Percentiles rank a stretch among this genome's conserved stretches.
phyloP scores from a whole-genome alignment of 2,329 filamentous ascomycete genomes.

The Ploettnerulaceae sp. region DNA sequence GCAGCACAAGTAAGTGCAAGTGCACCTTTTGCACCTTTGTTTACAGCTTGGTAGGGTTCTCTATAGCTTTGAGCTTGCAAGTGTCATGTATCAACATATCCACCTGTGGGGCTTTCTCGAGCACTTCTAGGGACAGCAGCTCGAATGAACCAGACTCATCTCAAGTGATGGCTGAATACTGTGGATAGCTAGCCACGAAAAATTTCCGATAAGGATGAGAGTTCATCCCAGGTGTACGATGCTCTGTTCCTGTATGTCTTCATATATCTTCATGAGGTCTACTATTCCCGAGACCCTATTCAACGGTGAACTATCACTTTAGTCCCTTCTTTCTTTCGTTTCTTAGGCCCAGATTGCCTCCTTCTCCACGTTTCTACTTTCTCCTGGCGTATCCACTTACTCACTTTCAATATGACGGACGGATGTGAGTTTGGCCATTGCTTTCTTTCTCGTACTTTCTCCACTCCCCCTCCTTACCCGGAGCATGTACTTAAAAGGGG shows the following conservation, averaged over 20 bases:
- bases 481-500: conserved; percentile 2
- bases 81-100: conserved; percentile 22
- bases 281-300: conserved; percentile 18
- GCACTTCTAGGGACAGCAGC: conserved; percentile 15
- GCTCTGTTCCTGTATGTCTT: conserved; percentile 18
- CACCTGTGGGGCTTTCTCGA: conserved; percentile 18
- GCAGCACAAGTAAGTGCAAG: conserved; percentile 8
- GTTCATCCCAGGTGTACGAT: conserved; percentile 9
- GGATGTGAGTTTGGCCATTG: conserved; percentile 30
- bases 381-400: conserved; percentile 12
- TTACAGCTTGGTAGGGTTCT: conserved; percentile 31
- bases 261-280: conserved; percentile 25
- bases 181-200: conserved; percentile 28
- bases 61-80: conserved; percentile 27
- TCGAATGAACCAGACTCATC: conserved; percentile 12
- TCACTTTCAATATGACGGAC: conserved; percentile 30
- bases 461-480: conserved; percentile 8
- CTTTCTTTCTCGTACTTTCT: conserved; percentile 17
- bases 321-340: conserved; percentile 19
- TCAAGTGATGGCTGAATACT: conserved; percentile 23
- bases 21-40: conserved; percentile 8
- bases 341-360: conserved; percentile 3
- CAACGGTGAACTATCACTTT: conserved; percentile 17
- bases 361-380: neutral
- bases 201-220: conserved; percentile 10